A percentile compares a stretch with the other conserved stretches of the same genome.
phyloP scores from a whole-genome alignment of 768 basidiomycete species.

The Lactarius sp. region DNA sequence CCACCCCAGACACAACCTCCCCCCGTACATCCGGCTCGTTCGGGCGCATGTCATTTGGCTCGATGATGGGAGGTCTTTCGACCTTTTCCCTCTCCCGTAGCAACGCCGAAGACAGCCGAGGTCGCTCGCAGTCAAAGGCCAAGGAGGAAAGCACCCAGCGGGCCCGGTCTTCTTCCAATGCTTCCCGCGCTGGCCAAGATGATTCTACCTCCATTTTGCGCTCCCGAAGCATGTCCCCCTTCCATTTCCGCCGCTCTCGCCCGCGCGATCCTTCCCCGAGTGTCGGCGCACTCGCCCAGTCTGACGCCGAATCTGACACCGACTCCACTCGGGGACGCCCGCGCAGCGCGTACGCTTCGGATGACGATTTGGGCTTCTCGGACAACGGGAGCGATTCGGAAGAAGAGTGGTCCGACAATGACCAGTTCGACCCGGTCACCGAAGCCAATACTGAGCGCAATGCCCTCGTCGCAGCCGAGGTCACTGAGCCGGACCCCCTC shows the following conservation, averaged over 20 bases:
- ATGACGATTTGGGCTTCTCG: slow-evolving; percentile 52
- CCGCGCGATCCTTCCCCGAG: slow-evolving; percentile 48
- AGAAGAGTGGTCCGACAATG: slow-evolving; percentile 53
- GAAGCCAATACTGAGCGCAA: slow-evolving; percentile 87
- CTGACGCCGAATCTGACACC: slow-evolving; percentile 59
- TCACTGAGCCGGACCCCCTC: slow-evolving; percentile 47
- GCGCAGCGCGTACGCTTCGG: slow-evolving; percentile 64
- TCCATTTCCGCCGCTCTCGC: slow-evolving; percentile 64
- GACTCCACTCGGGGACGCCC: slow-evolving; percentile 48
- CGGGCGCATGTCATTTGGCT: slow-evolving; percentile 57
- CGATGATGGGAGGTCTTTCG: slow-evolving; percentile 67
- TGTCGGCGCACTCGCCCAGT: slow-evolving; percentile 50
- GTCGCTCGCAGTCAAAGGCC: slow-evolving; percentile 40
- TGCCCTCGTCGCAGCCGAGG: slow-evolving; percentile 49
- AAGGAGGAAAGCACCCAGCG: slow-evolving; percentile 32
- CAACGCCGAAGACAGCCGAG: slow-evolving; percentile 37
- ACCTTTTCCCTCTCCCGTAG: slow-evolving; percentile 58
- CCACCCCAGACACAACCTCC: slow-evolving; percentile 20
- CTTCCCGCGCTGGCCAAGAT: slow-evolving; percentile 38
- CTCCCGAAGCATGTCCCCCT: slow-evolving; percentile 76
- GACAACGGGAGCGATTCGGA: slow-evolving; percentile 54
- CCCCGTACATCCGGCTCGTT: slow-evolving; percentile 46
- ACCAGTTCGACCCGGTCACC: slow-evolving; percentile 73
- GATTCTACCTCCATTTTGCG: slow-evolving; percentile 40
- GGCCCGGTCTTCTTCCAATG: slow-evolving; percentile 37